Evolutionary conservation across 345 rosid species (phyloP).

Genomic region (Diplotaxis tenuifolia): DNA sequence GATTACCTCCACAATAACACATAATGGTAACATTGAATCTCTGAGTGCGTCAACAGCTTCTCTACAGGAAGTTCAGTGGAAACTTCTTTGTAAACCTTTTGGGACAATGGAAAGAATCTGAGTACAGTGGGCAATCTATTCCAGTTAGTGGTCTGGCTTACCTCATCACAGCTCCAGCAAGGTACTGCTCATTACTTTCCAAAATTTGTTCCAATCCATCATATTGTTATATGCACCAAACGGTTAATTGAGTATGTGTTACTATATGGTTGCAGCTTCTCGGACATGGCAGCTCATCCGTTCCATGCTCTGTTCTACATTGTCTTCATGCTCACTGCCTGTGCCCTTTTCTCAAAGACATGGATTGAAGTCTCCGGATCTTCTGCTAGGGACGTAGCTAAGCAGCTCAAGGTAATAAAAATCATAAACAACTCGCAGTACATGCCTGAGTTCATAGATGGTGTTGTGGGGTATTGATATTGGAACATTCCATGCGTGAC

Average conservation of each 20-base stretch:
- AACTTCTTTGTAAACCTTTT: slow-evolving; percentile 76
- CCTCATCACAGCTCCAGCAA: slow-evolving; percentile 79
- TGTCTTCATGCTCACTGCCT: slow-evolving; percentile 74
- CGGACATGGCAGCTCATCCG: slow-evolving; percentile 88
- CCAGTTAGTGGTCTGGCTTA: slow-evolving; percentile 87
- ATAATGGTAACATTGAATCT: not conserved
- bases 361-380: slow-evolving; percentile 95
- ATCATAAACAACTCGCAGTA: not conserved
- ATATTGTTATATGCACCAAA: not conserved
- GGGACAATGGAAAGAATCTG: slow-evolving; percentile 88
- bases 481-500: not conserved
- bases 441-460: not conserved
- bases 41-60: slow-evolving; percentile 46
- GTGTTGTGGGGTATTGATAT: not conserved
- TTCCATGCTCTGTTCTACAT: slow-evolving; percentile 85
- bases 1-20: not conserved
- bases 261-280: slow-evolving; percentile 52
- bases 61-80: slow-evolving; percentile 74
- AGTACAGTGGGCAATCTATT: slow-evolving; percentile 69
- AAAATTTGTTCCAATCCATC: not conserved
- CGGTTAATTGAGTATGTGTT: not conserved
- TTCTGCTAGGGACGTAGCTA: slow-evolving; percentile 80
- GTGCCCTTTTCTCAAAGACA: slow-evolving; percentile 85
- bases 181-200: slow-evolving; percentile 38
- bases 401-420: slow-evolving; percentile 70